Base-by-base conservation (phyloP, 805 yeast species). In the Starmerella roubikii region DNA sequence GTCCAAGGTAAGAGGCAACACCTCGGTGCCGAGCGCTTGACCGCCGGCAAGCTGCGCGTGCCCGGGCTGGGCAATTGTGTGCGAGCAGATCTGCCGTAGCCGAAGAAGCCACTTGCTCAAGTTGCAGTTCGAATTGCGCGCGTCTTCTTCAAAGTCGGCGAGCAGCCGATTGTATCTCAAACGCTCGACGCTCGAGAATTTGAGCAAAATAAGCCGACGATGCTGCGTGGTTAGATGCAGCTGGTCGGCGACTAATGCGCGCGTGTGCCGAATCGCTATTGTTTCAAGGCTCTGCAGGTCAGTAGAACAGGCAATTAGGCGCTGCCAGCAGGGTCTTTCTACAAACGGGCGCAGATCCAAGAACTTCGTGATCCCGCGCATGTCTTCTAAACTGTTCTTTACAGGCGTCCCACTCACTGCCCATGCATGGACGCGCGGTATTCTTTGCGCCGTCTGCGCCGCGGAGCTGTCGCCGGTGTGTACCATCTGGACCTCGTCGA, bases 401-500 rank as follows among this genome's bases (percentile, higher is more conserved):
- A 85, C 78, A 0, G 96, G 93, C 0, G 98, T 91, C 6, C 98
- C 98, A 1, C 94, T 82, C 0, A 86, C 95, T 13, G 94, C 96
- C 97, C 97, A 91, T 0, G 94, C 75, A 59, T 91, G 96, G 33
- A 74, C 71, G 37, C 94, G 66, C 4, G 94, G 88, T 20, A 91
- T 71, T 27, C 81, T 61, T 2, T 80, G 65, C 0, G 94, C 84
- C 40, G 85, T 81, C 40, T 71, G 74, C 17, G 94, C 84, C 1
- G 91, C 83, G 37, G 80, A 72, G 0, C 88, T 72, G 3, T 74
- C 67, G 18, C 77, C 77, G 3, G 71, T 68, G 7, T 83, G 75
- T 3, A 91, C 79, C 86, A 86, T 81, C 59, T 91, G 98, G 1
- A 83, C 97, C 56, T 91, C 98, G 61, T 91, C 98, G 28, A 91